Evolutionary conservation across 2,329 filamentous ascomycete genomes (phyloP).

Genomic region (Fusarium newnesense): DNA sequence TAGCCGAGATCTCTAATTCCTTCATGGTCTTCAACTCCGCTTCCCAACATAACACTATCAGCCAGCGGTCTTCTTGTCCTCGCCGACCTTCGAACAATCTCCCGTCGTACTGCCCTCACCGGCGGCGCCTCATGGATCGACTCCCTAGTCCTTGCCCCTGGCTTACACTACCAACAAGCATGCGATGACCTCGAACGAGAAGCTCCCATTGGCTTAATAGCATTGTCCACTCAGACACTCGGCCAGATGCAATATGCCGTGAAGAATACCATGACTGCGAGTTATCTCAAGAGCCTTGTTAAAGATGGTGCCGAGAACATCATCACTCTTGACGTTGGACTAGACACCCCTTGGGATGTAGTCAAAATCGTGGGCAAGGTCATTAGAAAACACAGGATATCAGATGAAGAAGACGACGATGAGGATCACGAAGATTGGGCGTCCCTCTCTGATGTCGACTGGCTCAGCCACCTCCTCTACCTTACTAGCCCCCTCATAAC

Average conservation of each 20-base stretch:
- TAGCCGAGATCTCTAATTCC: slow-evolving; percentile 48
- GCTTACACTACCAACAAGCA: slow-evolving; percentile 69
- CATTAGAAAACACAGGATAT: neutral
- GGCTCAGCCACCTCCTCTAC: slow-evolving; percentile 61
- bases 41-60: slow-evolving; percentile 58
- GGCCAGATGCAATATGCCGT: slow-evolving; percentile 48
- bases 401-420: slow-evolving; percentile 20
- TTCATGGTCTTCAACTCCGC: slow-evolving; percentile 57
- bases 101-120: slow-evolving; percentile 64
- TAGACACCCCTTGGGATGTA: slow-evolving; percentile 36
- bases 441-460: slow-evolving; percentile 51
- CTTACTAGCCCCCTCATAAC: slow-evolving; percentile 60
- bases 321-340: slow-evolving; percentile 46
- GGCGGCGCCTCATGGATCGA: slow-evolving; percentile 68
- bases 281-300: slow-evolving; percentile 53
- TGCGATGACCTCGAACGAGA: slow-evolving; percentile 61
- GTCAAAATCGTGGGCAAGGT: slow-evolving; percentile 30
- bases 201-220: slow-evolving; percentile 46
- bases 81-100: slow-evolving; percentile 67
- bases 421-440: slow-evolving; percentile 36
- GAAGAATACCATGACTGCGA: slow-evolving; percentile 63
- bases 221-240: slow-evolving; percentile 33
- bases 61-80: slow-evolving; percentile 67
- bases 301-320: slow-evolving; percentile 28
- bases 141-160: slow-evolving; percentile 66